Percentiles rank a stretch among this genome's conserved stretches.
Evolutionary conservation across 768 basidiomycete species (phyloP).

Genomic region (Pluteus cervinus): DNA sequence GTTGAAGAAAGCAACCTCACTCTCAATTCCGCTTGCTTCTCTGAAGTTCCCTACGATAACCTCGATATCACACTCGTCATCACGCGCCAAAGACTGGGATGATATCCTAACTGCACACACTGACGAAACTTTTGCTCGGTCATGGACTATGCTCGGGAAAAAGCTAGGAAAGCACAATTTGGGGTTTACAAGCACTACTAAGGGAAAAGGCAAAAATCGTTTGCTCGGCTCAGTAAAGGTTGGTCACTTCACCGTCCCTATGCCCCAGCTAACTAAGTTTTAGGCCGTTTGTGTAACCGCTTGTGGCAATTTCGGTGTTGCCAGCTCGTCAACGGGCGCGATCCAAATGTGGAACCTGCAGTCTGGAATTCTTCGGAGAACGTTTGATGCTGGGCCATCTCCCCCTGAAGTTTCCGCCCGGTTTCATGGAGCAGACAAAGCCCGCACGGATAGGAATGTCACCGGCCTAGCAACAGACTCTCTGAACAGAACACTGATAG

Average conservation of each 20-base stretch:
- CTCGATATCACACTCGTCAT: constrained; percentile 70
- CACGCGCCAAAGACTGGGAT: constrained; percentile 94
- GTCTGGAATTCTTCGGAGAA: constrained; percentile 79
- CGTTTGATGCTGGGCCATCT: constrained; percentile 62
- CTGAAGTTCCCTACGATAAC: constrained; percentile 83
- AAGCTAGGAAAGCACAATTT: constrained; percentile 72
- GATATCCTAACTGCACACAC: constrained; percentile 89
- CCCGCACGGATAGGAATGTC: constrained; percentile 48
- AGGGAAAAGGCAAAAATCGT: constrained; percentile 41
- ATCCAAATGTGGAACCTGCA: constrained; percentile 98
- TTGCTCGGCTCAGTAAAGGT: constrained; percentile 70
- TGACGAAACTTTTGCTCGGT: constrained; percentile 76
- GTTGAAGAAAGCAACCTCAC: constrained; percentile 67
- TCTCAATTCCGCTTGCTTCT: constrained; percentile 73
- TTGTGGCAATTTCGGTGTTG: constrained; percentile 94
- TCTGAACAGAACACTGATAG: constrained; percentile 76
- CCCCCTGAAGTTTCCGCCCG: constrained; percentile 48
- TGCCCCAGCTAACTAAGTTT: not conserved
- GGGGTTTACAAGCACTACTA: constrained; percentile 44
- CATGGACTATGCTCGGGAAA: constrained; percentile 86
- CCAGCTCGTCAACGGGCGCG: constrained; percentile 71
- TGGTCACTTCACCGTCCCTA: constrained; percentile 5
- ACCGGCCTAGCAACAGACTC: constrained; percentile 85
- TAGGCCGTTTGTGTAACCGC: constrained; percentile 86
- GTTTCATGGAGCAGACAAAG: constrained; percentile 31